phyloP scores from a whole-genome alignment of 257 asterid genomes.

The Jaltomata sinuosa region DNA sequence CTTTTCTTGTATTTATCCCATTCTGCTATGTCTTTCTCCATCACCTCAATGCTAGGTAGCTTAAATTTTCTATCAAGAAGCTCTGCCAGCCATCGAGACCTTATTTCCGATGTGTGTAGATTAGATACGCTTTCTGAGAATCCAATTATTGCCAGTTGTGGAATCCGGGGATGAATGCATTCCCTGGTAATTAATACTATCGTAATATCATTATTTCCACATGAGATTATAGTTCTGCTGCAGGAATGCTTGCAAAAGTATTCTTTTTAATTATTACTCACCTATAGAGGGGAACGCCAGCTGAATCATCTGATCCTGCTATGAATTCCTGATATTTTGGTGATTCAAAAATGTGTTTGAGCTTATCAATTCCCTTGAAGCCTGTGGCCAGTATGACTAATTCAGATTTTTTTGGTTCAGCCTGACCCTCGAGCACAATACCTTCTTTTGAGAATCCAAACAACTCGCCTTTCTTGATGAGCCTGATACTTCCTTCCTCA shows the following conservation, averaged over 20 bases:
- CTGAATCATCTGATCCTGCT: conserved; percentile 4
- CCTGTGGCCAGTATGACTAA: conserved; percentile 46
- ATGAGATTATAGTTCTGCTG: background rate
- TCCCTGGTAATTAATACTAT: no score
- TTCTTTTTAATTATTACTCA: background rate
- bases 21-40: conserved; percentile 27
- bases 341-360: conserved; percentile 21
- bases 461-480: conserved; percentile 23
- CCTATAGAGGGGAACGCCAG: conserved; percentile 36
- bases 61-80: conserved; percentile 34
- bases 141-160: conserved; percentile 43
- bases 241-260: background rate
- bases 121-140: conserved; percentile 37
- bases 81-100: conserved; percentile 35
- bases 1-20: conserved; percentile 38
- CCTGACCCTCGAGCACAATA: conserved; percentile 17
- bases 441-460: conserved; percentile 35
- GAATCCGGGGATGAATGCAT: conserved; percentile 40
- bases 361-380: conserved; percentile 30
- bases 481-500: conserved; percentile 40
- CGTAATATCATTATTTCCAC: background rate
- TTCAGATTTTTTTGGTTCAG: conserved; percentile 21
- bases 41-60: conserved; percentile 36
- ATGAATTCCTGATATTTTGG: conserved; percentile 16
- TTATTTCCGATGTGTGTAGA: conserved; percentile 35